Evolutionary conservation across 768 basidiomycete species (phyloP), one percentile per base, ranked within the genome.

Genomic region (Boletus fagicola): DNA sequence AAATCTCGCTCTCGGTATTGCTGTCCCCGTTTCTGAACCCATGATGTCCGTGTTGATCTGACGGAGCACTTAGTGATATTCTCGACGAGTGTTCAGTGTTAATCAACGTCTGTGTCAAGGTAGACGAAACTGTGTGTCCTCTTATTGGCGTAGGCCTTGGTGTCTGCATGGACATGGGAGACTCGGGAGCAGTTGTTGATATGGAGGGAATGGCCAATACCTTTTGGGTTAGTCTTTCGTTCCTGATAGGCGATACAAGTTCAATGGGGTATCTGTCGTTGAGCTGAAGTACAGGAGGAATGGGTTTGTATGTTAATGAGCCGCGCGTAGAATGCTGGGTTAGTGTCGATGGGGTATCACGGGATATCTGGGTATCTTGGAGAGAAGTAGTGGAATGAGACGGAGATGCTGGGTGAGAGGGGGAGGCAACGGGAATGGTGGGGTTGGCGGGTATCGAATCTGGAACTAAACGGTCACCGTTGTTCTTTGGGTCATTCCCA

Each of bases 161-260:
- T 18, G 69, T 62, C 44, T 62, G 48, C 4, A 60, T 51, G 20
- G 65, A 59, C 28, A 58, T 62, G 26, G 76, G 75, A 4, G 76
- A 73, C 40, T 77, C 77, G 1, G 81, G 79, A 4, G 69, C 77
- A 7, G 79, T 78, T 2, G 81, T 84, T 5, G 80, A 79, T 56
- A 86, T 85, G 9, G 66, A 73, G 16, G 85, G 85, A 49, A 86
- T 82, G 0, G 78, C 74, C 28, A 80, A 62, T 0, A 78, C 77
- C 15, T 72, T 76, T 38, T 75, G 80, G 2, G 76, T 72, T 28
- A 49, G 53, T 8, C 54, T 40, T 26, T 57, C 69, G 16, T 47
- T 28, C 15, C 18, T 53, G 4, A 54, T 6, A 12, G 55, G 63
- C 4, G 60, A 59, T 30, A 62, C 57, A 31, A 62, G 59, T 42